phyloP scores from a whole-genome alignment of 2,329 filamentous ascomycete genomes.

The Colletotrichum aenigma region DNA sequence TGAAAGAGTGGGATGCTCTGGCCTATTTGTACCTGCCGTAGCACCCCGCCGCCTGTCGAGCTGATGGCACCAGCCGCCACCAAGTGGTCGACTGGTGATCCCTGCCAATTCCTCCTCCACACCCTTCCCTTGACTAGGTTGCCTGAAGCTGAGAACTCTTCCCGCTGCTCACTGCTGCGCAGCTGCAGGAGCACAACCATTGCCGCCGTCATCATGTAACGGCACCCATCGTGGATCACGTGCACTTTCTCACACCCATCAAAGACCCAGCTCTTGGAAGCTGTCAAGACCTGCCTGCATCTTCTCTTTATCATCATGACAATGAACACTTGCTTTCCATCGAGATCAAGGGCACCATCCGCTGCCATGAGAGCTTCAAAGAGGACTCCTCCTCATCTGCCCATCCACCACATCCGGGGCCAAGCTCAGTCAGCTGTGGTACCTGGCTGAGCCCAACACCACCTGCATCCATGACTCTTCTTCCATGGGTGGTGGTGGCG shows the following conservation, averaged over 20 bases:
- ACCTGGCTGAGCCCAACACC: background rate
- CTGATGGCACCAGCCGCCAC: background rate
- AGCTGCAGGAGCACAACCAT: background rate
- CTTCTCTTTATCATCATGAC: background rate
- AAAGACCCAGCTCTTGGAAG: background rate
- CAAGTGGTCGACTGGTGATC: background rate
- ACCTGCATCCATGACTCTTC: constrained; percentile 1
- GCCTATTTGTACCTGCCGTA: constrained; percentile 19
- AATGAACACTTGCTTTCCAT: background rate
- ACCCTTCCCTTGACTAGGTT: background rate
- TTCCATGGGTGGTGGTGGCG: background rate
- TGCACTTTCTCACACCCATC: background rate
- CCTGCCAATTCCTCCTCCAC: background rate
- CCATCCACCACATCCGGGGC: background rate
- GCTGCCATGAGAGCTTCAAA: background rate
- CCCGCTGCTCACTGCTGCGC: background rate
- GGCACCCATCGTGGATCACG: background rate
- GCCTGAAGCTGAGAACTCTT: background rate
- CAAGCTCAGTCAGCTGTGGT: background rate
- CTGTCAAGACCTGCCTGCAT: background rate
- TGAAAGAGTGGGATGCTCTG: constrained; percentile 14
- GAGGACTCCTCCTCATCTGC: background rate
- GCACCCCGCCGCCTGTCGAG: background rate
- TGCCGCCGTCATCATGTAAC: background rate
- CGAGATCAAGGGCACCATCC: background rate